Percentiles rank a stretch among this genome's conserved stretches.
These are phyloP conservation scores for Petrea volubilis DNA, from an alignment of 257 asterid species.

Conservation along the genomic window DNA sequence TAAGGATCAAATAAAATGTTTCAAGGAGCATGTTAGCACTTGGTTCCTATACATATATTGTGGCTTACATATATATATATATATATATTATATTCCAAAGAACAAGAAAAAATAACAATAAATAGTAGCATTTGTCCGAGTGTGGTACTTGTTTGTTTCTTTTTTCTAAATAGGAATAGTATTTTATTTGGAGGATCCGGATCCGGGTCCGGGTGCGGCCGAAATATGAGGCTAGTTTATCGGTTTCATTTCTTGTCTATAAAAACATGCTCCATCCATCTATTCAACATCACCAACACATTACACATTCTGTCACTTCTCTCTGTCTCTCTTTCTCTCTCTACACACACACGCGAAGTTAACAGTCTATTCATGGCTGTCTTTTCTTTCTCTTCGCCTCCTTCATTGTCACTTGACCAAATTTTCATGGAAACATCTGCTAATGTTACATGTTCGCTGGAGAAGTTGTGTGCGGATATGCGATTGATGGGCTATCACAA, in stretches of 20 bases:
- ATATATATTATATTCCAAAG: no score
- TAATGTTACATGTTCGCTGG: conserved; percentile 11
- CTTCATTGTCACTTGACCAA: background rate
- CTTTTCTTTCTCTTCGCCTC: conserved; percentile 33
- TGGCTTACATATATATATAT: no score
- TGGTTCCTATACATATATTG: no score
- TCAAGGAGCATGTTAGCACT: no score
- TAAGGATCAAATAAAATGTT: no score
- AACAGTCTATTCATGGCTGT: conserved; percentile 28
- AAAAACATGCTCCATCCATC: conserved; percentile 23
- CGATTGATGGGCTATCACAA: background rate
- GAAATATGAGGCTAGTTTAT: background rate
- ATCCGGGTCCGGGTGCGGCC: no score
- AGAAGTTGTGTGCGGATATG: background rate
- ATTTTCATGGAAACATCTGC: background rate
- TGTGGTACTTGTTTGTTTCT: background rate
- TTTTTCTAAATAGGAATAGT: background rate
- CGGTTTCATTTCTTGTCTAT: conserved; percentile 29
- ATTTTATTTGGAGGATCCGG: no score
- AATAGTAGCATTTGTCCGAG: background rate
- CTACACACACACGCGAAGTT: no score
- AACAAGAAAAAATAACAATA: background rate
- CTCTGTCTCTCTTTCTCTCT: background rate
- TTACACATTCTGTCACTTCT: conserved; percentile 28
- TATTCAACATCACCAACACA: background rate